Percentiles rank a stretch among this genome's conserved stretches.
Evolutionary conservation across 164 flowering plant genomes (phyloP).

Genomic region (Amborella trichopoda): DNA sequence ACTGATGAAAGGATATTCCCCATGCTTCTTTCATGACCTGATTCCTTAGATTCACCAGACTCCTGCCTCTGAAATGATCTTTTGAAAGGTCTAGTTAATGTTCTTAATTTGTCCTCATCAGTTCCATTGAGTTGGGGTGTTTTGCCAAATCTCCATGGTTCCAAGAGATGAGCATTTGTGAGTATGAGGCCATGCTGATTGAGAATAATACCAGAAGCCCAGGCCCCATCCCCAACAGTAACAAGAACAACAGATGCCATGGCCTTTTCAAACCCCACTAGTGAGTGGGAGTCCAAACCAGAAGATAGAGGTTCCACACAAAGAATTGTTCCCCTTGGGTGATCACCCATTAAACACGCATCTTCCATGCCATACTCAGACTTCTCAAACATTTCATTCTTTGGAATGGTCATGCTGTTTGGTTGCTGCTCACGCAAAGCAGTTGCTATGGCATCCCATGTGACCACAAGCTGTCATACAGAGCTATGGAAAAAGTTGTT

Average conservation of each 20-base stretch:
- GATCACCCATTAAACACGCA: too few relatives aligned
- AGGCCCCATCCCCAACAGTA: conserved; percentile 58
- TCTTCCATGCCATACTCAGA: too few relatives aligned
- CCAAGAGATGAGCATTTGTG: conserved; percentile 95
- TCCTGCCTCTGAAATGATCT: conserved; percentile 8
- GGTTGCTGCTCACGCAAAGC: conserved; percentile 38
- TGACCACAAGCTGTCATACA: conserved; percentile 87
- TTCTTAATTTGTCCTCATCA: conserved; percentile 8
- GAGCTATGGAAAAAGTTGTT: too few relatives aligned
- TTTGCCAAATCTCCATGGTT: conserved; percentile 94
- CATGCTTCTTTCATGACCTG: neutral
- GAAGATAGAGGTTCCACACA: too few relatives aligned
- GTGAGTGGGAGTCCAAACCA: too few relatives aligned
- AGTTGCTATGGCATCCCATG: conserved; percentile 83
- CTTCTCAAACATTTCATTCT: too few relatives aligned
- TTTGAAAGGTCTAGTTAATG: conserved; percentile 7
- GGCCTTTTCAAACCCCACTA: conserved; percentile 44
- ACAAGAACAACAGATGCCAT: conserved; percentile 67
- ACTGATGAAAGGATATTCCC: conserved; percentile 1
- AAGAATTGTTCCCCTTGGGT: too few relatives aligned
- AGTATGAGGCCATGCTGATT: conserved; percentile 78
- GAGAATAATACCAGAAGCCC: conserved; percentile 95
- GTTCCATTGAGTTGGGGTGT: conserved; percentile 21
- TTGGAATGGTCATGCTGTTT: too few relatives aligned
- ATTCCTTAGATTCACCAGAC: neutral